phyloP scores from a whole-genome alignment of 139 green algal species.

The Ostreobium quekettii region DNA sequence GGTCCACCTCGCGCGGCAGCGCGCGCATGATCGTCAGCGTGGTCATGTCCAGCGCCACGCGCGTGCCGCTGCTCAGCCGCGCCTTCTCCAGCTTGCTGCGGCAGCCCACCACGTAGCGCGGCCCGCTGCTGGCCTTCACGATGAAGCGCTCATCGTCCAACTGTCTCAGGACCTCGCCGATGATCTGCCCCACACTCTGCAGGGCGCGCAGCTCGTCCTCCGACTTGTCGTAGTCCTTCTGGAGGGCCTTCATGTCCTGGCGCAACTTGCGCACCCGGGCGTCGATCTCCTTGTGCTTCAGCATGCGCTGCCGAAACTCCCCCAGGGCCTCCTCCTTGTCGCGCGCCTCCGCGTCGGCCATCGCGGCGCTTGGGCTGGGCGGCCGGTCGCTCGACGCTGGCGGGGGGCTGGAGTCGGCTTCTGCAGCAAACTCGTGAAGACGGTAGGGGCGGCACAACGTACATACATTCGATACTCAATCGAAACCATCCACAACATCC shows the following conservation, averaged over 20 bases:
- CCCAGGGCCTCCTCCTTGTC: conserved; percentile 51
- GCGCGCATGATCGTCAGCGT: conserved; percentile 99
- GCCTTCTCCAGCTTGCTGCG: conserved; percentile 91
- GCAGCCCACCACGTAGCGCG: conserved; percentile 96
- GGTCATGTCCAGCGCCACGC: conserved; percentile 97
- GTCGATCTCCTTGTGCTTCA: conserved; percentile 84
- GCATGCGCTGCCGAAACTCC: conserved; percentile 78
- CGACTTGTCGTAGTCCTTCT: conserved; percentile 97
- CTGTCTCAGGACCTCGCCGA: conserved; percentile 96
- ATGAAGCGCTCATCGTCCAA: conserved; percentile 97
- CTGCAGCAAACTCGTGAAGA: no score
- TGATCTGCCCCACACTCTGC: conserved; percentile 98
- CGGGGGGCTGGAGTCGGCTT: no score
- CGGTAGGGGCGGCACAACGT: no score
- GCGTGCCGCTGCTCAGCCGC: conserved; percentile 83
- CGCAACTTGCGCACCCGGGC: conserved; percentile 61
- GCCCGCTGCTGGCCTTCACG: conserved; percentile 96
- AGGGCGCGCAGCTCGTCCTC: conserved; percentile 97
- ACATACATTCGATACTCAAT: no score
- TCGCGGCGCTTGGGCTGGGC: no score
- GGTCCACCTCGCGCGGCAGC: conserved; percentile 96
- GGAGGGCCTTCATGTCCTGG: conserved; percentile 69
- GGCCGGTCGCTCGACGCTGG: no score
- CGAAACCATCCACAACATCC: no score
- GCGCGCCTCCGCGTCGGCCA: conserved; percentile 21